These are phyloP conservation scores for Colletotrichum zoysiae DNA, from an alignment of 2,329 filamentous ascomycete species.

Conservation along the genomic window DNA sequence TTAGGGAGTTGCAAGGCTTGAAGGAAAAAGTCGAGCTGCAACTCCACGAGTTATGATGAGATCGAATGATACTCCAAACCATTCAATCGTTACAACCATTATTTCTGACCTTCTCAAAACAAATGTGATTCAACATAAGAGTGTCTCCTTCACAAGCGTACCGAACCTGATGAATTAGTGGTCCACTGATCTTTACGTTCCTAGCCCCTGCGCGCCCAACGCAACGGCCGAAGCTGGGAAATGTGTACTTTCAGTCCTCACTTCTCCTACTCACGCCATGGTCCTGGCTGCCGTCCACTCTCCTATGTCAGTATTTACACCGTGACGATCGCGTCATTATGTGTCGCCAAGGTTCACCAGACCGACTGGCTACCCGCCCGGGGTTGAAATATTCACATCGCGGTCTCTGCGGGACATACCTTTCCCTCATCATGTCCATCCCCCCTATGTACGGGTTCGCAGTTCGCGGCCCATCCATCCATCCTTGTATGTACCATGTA, in stretches of 20 bases:
- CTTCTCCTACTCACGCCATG: not conserved
- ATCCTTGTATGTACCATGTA: not conserved
- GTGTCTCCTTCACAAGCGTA: rapidly evolving
- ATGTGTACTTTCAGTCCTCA: not conserved
- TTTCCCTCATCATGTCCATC: not conserved
- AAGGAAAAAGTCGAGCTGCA: not conserved
- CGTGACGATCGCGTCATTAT: not conserved
- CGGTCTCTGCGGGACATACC: no score
- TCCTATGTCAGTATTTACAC: not conserved
- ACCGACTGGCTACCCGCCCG: no score
- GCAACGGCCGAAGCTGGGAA: not conserved
- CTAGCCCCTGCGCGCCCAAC: no score
- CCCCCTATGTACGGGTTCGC: not conserved
- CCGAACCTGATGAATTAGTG: no score
- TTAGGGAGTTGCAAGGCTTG: not conserved
- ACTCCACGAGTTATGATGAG: conserved; percentile 3
- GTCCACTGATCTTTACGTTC: no score
- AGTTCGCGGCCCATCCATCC: not conserved
- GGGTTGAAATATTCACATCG: not conserved
- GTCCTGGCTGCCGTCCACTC: no score
- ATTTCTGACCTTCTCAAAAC: no score
- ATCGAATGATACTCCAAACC: not conserved
- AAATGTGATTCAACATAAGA: no score
- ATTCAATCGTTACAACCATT: not conserved
- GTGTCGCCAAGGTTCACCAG: not conserved